Evolutionary conservation across 176 grass and related monocot genomes (phyloP).

Genomic region (Eragrostis curvula): DNA sequence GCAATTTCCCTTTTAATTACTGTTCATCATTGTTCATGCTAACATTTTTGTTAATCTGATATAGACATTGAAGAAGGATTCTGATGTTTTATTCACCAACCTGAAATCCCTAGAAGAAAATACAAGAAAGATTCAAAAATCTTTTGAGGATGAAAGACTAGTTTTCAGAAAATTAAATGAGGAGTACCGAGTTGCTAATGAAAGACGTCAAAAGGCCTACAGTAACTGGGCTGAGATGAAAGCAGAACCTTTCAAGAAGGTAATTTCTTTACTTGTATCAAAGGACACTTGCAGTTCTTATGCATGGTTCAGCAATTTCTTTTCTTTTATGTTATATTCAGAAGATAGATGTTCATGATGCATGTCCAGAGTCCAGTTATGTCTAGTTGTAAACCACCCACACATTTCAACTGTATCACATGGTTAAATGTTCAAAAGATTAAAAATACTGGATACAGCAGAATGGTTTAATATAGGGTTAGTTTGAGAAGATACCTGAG

Average conservation of each 20-base stretch:
- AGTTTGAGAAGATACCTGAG: slow-evolving; percentile 21
- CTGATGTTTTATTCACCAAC: slow-evolving; percentile 68
- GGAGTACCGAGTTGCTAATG: slow-evolving; percentile 69
- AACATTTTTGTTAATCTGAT: slow-evolving; percentile 21
- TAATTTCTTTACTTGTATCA: slow-evolving; percentile 44
- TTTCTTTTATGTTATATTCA: slow-evolving; percentile 21
- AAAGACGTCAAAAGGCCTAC: slow-evolving; percentile 75
- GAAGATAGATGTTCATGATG: background rate
- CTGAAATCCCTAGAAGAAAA: slow-evolving; percentile 69
- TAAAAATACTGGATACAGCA: slow-evolving; percentile 4
- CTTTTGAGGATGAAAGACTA: slow-evolving; percentile 59
- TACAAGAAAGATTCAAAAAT: slow-evolving; percentile 59
- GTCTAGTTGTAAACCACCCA: background rate
- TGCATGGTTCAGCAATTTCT: slow-evolving; percentile 26
- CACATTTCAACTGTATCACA: slow-evolving; percentile 10
- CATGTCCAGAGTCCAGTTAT: slow-evolving; percentile 3
- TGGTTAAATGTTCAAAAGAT: slow-evolving; percentile 26
- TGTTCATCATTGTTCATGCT: slow-evolving; percentile 34
- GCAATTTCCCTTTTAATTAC: slow-evolving; percentile 7
- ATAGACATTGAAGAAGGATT: slow-evolving; percentile 84
- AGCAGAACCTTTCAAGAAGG: slow-evolving; percentile 67
- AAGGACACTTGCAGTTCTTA: slow-evolving; percentile 1
- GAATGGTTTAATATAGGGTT: slow-evolving; percentile 1
- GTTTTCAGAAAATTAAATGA: slow-evolving; percentile 54
- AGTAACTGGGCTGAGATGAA: slow-evolving; percentile 60